These are phyloP conservation scores for Elymus sibiricus DNA, from an alignment of 176 grass and related monocot species.

Conservation along the genomic window DNA sequence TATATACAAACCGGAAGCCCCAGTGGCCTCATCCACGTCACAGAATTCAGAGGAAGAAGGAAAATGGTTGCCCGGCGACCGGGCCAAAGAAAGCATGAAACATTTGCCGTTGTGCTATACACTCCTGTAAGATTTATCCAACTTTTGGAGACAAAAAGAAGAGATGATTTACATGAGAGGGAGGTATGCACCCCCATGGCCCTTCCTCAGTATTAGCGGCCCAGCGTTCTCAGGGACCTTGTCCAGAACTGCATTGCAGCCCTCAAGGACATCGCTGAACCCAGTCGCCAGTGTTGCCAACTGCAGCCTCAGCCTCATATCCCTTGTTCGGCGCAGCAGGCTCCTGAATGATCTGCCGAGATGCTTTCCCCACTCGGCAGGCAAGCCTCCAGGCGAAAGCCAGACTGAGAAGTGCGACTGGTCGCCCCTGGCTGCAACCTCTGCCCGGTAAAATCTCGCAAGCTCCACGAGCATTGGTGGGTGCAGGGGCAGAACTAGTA, in stretches of 20 bases:
- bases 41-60: neutral
- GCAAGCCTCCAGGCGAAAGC: constrained; percentile 91
- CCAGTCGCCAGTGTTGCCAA: constrained; percentile 71
- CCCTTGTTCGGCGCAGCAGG: constrained; percentile 73
- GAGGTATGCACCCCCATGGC: constrained; percentile 90
- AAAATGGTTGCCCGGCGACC: neutral
- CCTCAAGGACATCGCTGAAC: constrained; percentile 61
- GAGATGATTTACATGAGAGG: constrained; percentile 68
- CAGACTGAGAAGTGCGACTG: constrained; percentile 88
- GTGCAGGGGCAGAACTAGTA: constrained; percentile 75
- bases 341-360: constrained; percentile 84
- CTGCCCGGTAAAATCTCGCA: constrained; percentile 83
- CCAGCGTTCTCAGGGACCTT: constrained; percentile 91
- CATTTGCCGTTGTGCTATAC: neutral
- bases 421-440: constrained; percentile 89
- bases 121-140: neutral
- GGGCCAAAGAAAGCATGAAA: neutral
- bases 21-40: neutral
- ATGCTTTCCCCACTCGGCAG: constrained; percentile 92
- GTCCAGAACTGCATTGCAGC: constrained; percentile 70
- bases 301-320: constrained; percentile 82
- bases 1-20: constrained; percentile 23
- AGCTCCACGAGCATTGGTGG: constrained; percentile 79
- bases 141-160: neutral
- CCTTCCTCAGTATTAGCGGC: constrained; percentile 77